Evolutionary conservation across 306 rosid genomes (phyloP).

Genomic region (Gastrolobium villosum): DNA sequence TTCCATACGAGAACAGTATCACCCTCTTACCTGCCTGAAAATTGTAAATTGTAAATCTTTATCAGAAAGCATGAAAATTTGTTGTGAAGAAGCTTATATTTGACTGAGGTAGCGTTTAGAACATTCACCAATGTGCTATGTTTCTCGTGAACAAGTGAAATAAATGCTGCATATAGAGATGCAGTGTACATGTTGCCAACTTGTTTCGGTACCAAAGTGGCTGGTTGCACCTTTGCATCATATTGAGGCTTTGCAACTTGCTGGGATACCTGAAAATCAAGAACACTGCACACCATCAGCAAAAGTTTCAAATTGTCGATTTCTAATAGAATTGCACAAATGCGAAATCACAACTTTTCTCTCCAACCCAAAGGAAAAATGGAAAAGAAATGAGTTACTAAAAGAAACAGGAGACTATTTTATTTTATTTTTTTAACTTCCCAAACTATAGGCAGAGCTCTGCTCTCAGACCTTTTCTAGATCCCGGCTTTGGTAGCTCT

Average conservation of each 20-base stretch:
- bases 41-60: slow-evolving; percentile 38
- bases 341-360: slow-evolving; percentile 20
- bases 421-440: slow-evolving; percentile 8
- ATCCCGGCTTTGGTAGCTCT: slow-evolving; percentile 86
- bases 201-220: slow-evolving; percentile 88
- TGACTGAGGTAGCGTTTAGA: slow-evolving; percentile 11
- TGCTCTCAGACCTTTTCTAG: slow-evolving; percentile 71
- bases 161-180: slow-evolving; percentile 86
- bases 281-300: slow-evolving; percentile 36
- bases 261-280: slow-evolving; percentile 68
- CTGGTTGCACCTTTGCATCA: slow-evolving; percentile 81
- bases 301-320: slow-evolving; percentile 26
- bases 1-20: slow-evolving; percentile 85
- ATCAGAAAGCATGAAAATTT: slow-evolving; percentile 34
- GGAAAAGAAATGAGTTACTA: slow-evolving; percentile 10
- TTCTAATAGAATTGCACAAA: slow-evolving; percentile 28
- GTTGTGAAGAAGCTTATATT: slow-evolving; percentile 17
- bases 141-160: slow-evolving; percentile 80
- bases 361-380: neutral
- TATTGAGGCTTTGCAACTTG: slow-evolving; percentile 80
- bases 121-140: slow-evolving; percentile 66
- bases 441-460: slow-evolving; percentile 1
- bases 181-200: slow-evolving; percentile 95
- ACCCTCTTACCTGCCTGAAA: slow-evolving; percentile 77
- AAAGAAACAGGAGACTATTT: neutral